Evolutionary conservation across 2,329 filamentous ascomycete species (phyloP).

Genomic region (Alternaria novae-zelandiae): DNA sequence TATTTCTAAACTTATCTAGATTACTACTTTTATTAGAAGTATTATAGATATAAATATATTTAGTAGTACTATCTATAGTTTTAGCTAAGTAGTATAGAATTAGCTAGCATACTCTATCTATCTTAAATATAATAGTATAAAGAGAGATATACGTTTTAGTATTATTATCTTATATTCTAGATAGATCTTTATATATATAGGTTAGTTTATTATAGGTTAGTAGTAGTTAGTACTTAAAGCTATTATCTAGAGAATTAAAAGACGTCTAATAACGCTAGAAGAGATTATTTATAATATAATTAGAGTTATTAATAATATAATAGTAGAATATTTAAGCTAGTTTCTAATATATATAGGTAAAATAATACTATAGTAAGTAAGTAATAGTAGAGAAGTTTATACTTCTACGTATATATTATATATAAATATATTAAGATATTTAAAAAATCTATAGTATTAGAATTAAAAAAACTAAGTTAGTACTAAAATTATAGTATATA

Average conservation of each 20-base stretch:
- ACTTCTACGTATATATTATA: rapidly evolving
- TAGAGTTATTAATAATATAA: too few relatives aligned
- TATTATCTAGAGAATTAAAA: too few relatives aligned
- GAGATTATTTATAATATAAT: background rate
- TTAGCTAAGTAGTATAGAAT: slow-evolving; percentile 2
- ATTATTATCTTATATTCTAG: slow-evolving; percentile 4
- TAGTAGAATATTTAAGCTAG: background rate
- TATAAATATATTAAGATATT: too few relatives aligned
- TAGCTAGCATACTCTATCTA: slow-evolving; percentile 5
- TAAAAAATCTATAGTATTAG: too few relatives aligned
- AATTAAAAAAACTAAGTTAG: too few relatives aligned
- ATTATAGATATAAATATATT: slow-evolving; percentile 1
- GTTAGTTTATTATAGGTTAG: background rate
- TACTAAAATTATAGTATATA: too few relatives aligned
- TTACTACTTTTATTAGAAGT: background rate
- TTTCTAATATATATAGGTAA: background rate
- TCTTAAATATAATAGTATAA: background rate
- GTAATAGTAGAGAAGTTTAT: too few relatives aligned
- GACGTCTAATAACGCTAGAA: background rate
- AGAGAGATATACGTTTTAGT: background rate
- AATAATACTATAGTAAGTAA: background rate
- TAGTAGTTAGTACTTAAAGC: background rate
- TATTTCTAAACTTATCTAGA: background rate
- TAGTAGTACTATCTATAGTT: background rate
- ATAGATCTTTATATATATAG: background rate